Evolutionary conservation across 2,329 filamentous ascomycete genomes (phyloP).

Genomic region (Colletotrichum coccodes): DNA sequence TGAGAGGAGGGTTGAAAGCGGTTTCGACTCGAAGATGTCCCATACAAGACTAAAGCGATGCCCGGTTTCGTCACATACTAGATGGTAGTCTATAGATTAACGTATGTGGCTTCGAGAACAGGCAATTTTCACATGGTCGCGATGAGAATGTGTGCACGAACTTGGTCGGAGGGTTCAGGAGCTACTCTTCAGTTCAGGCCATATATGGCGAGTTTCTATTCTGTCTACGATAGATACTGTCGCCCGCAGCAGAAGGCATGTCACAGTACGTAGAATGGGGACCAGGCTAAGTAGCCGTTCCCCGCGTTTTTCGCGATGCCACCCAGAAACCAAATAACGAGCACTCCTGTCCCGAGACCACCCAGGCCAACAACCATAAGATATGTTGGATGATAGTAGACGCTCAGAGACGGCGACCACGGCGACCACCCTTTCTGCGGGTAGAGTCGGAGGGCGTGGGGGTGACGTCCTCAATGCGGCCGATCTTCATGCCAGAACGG

Average conservation of each 20-base stretch:
- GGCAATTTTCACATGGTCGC: neutral
- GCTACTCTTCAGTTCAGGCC: slow-evolving; percentile 37
- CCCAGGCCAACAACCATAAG: slow-evolving; percentile 23
- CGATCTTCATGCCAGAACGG: slow-evolving; percentile 99
- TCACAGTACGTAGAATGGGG: slow-evolving; percentile 59
- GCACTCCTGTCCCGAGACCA: slow-evolving; percentile 45
- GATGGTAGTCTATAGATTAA: too few species aligned
- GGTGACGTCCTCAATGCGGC: slow-evolving; percentile 99
- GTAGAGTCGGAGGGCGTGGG: slow-evolving; percentile 99
- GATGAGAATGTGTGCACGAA: neutral
- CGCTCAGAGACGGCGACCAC: slow-evolving; percentile 99
- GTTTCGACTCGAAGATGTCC: too few species aligned
- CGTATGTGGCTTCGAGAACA: too few species aligned
- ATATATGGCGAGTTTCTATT: slow-evolving; percentile 36
- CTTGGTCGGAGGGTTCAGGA: slow-evolving; percentile 26
- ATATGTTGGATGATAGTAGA: slow-evolving; percentile 42
- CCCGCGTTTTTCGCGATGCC: slow-evolving; percentile 78
- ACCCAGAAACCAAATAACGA: slow-evolving; percentile 64
- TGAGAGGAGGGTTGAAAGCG: too few species aligned
- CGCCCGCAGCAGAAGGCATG: slow-evolving; percentile 33
- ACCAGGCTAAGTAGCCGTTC: slow-evolving; percentile 75
- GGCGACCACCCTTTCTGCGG: slow-evolving; percentile 99
- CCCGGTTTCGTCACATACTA: too few species aligned
- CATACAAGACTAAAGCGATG: too few species aligned
- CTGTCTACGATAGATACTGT: slow-evolving; percentile 35